Evolutionary conservation across 169 alveolate genomes (phyloP), one percentile per base, ranked within the genome.

Genomic region (Amoebophrya sp.): DNA sequence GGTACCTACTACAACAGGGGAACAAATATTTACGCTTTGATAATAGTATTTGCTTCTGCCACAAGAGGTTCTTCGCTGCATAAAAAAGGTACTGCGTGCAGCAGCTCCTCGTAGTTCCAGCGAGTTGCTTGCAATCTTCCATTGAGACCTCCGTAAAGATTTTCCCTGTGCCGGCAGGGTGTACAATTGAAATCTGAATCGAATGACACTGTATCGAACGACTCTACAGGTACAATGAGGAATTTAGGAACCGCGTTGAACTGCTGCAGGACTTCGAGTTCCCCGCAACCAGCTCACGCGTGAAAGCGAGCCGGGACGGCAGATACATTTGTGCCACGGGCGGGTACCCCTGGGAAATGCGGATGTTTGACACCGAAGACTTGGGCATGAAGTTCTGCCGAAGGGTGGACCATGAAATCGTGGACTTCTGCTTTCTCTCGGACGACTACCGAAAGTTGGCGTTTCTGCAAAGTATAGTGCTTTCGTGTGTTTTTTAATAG

Each of bases 381-480:
- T 93, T 98, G 93, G 94, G 98, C 1, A 83, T 97, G 95, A 98
- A 98, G 93, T 97, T 98, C 94, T 95, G 95, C 93, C 94, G 99
- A 89, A 97, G 99, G 23, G 93, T 98, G 89, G 99, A 98, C 93
- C 93, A 97, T 38, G 98, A 98, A 92, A 96, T 97, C 29, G 95
- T 97, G 54, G 96, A 98, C 95, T 95, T 97, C 90, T 90, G 94
- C 90, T 93, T 97, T 53, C 94, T 98, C 40, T 93, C 96, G 40
- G 96, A 95, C 40, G 99, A 98, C 94, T 98, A 97, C 91, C 93
- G 96, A 66, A 98, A 98, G 94, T 91, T 97, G 39, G 99, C 97
- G 14, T 93, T 97, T 54, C 96, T 97, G 77, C 95, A 97, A 89
- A 66, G 83, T 66, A 41, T 12, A 7, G 12, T 41, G 12, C 54